Evolutionary conservation across 2,329 filamentous ascomycete genomes (phyloP), one percentile per base, ranked within the genome.

Genomic region (Aspergillus aculeatus): DNA sequence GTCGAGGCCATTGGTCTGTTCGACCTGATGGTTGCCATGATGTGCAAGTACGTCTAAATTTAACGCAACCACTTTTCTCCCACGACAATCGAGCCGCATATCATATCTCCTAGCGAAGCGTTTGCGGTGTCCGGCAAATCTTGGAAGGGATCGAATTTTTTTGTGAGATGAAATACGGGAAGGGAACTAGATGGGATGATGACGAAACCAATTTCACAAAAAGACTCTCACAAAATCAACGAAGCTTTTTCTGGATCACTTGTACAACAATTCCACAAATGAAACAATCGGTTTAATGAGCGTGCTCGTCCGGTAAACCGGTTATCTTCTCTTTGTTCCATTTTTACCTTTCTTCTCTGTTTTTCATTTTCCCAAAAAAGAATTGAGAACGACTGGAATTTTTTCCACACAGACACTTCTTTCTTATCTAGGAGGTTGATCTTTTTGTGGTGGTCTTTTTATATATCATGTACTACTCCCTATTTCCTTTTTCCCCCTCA

Each of bases 11-110:
- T 76, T 60, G 74, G 74, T 89, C 87, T 91, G 77, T 91, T 91
- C 88, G 89, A 91, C 77, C 88, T 91, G 77, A 92, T 92, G 89
- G 86, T 92, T 91, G 89, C 89, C 84, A 90, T 92, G 84, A 92
- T 92, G 89, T 90, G 89, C 89, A 92, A 92, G 86, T 91, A 90
- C 83, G 87, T 91, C 65, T 77, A 76, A 76, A 69, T 64, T 61
- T 57, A 59, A 47, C 44, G 26, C 35, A 26, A 52, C 35, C 26
- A 44, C 38, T 19, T 52, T 26, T 24, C 50, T 54, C 35, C 50
- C 41, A 59, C 26, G 38, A 49, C 29, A 57, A 56, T 49, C 47
- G 24, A 49, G 50, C 26, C 31, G 41, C 29, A 35, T 47, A 12
- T 58, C 53, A 48, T 57, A n/a, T 55, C 47, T 35, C 38, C 38